A percentile compares a stretch with the other conserved stretches of the same genome.
These are phyloP conservation scores for Xylariomycetidae sp. DNA, from an alignment of 2,329 filamentous ascomycete genomes.

Conservation along the genomic window DNA sequence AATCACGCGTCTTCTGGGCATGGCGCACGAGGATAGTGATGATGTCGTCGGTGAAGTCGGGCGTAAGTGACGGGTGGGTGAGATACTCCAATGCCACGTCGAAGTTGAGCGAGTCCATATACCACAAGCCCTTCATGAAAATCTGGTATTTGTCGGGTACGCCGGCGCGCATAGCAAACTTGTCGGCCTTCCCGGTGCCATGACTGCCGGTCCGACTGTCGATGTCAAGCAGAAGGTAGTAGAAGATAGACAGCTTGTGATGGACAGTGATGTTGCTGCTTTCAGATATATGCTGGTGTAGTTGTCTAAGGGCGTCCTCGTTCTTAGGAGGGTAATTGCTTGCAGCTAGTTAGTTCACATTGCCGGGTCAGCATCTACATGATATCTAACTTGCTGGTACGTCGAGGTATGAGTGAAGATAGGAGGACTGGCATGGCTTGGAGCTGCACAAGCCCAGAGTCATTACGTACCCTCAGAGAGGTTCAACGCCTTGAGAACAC, in stretches of 20 bases:
- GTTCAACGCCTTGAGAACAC: constrained; percentile 65
- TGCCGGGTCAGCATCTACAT: constrained; percentile 19
- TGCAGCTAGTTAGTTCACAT: constrained; percentile 30
- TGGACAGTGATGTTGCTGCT: constrained; percentile 59
- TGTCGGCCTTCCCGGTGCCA: constrained; percentile 33
- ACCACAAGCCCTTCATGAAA: constrained; percentile 79
- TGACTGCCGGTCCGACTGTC: constrained; percentile 39
- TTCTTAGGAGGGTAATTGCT: constrained; percentile 72
- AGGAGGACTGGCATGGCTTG: too few relatives aligned
- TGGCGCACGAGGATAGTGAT: constrained; percentile 63
- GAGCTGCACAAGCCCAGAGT: not conserved
- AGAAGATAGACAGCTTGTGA: constrained; percentile 78
- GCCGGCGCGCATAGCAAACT: constrained; percentile 58
- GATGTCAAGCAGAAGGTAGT: constrained; percentile 77
- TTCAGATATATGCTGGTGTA: constrained; percentile 67
- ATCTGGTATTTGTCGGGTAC: constrained; percentile 73
- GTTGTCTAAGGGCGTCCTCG: constrained; percentile 60
- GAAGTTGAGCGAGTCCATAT: constrained; percentile 70
- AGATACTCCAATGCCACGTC: constrained; percentile 68
- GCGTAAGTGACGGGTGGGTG: constrained; percentile 72
- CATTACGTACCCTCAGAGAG: constrained; percentile 59
- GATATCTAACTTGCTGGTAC: too few relatives aligned
- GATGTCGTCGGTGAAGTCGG: constrained; percentile 81
- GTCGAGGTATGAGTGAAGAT: too few relatives aligned
- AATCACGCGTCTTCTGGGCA: constrained; percentile 52